A percentile compares a stretch with the other conserved stretches of the same genome.
Evolutionary conservation across 768 basidiomycete species (phyloP).

Genomic region (Boletus rex-veris): DNA sequence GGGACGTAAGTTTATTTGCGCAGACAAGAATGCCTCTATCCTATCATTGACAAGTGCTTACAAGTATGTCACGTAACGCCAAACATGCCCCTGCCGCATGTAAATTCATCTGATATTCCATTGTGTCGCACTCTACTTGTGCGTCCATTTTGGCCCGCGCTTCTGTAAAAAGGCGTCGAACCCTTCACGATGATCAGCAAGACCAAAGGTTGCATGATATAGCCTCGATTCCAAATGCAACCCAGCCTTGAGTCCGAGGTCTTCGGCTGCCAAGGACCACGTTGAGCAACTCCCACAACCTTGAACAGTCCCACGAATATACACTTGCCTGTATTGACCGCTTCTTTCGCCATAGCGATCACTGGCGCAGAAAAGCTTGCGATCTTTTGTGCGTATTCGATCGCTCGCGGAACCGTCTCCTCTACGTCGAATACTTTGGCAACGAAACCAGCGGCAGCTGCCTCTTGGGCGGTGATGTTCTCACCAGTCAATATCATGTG

Average conservation of each 20-base stretch:
- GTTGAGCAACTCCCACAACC: neutral
- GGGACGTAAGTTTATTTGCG: too few relatives aligned
- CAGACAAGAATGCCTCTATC: too few relatives aligned
- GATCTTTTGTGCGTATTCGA: conserved; percentile 36
- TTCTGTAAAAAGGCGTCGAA: conserved; percentile 50
- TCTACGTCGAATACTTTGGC: conserved; percentile 39
- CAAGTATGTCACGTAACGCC: too few relatives aligned
- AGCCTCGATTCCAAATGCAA: conserved; percentile 45
- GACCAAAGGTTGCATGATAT: conserved; percentile 51
- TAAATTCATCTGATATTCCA: neutral
- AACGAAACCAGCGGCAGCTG: conserved; percentile 46
- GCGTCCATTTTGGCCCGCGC: conserved; percentile 41
- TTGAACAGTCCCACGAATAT: neutral
- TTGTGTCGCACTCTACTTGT: conserved; percentile 30
- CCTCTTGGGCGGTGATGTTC: conserved; percentile 44
- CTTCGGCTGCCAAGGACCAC: conserved; percentile 35
- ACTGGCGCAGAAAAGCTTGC: conserved; percentile 33
- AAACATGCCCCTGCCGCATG: neutral
- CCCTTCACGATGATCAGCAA: conserved; percentile 44
- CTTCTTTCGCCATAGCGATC: conserved; percentile 45
- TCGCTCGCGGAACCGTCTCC: conserved; percentile 42
- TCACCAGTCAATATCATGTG: conserved; percentile 53
- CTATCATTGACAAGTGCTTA: too few relatives aligned
- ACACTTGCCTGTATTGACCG: conserved; percentile 42
- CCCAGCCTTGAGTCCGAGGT: conserved; percentile 44